Evolutionary conservation across 176 grass and related monocot species (phyloP), one percentile per base, ranked within the genome.

Genomic region (Carex cristatella): DNA sequence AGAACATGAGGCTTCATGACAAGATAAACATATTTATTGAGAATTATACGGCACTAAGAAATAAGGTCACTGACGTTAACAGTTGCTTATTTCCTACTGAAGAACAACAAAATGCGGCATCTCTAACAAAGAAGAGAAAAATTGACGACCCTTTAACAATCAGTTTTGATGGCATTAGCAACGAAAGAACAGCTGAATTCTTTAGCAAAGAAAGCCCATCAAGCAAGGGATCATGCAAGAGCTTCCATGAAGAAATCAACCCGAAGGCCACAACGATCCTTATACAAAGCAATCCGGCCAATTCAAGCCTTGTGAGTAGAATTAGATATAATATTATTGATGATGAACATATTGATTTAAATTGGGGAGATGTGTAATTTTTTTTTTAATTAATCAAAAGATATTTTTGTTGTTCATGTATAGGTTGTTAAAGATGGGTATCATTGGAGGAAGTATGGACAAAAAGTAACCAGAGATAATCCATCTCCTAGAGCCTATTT

Each of bases 381-480:
- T 69, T 57, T 66, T 23, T 33, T 57, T 23, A 8, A 68, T 61
- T 9, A 65, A 51, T 7, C 65, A 13, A 58, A 65, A 10, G 0
- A 33, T 3, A 33, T 3, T 82, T 57, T 13, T 13, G 10, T 9
- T 16, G 3, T 78, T 15, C 12, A 9, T 37, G 4, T 27, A 76
- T 55, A 94, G 92, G 82, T 86, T 37, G 95, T 98, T 6, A 98
- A 87, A 23, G 95, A 98, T 78, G 92, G 91, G 5, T 94, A 94
- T 60, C 92, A 98, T 1, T 98, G 92, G 95, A 92, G 92, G 12
- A 98, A 98, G 80, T 98, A 98, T 90, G 95, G 95, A 7, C 95
- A 98, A 79, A 98, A 98, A 87, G 89, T 98, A 28, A 98, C 92
- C 0, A 90, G 91, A 19, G 91, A 98, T 86, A 98, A 98, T 74